These are phyloP conservation scores for Pythium aristosporum DNA, from an alignment of 352 stramenopile genomes.

Conservation along the genomic window DNA sequence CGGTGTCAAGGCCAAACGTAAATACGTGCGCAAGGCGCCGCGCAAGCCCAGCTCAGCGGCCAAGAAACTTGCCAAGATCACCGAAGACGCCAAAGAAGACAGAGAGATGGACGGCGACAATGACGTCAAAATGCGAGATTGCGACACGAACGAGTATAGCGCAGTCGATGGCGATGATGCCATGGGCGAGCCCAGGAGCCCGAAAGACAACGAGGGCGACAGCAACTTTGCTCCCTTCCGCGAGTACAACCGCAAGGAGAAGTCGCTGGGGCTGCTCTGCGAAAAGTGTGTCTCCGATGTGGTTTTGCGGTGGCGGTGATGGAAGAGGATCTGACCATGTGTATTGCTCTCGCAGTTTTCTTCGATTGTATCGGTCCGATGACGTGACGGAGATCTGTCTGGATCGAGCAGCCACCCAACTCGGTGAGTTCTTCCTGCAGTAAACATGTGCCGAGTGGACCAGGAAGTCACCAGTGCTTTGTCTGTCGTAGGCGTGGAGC, in stretches of 20 bases:
- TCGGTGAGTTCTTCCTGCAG: conserved; percentile 27
- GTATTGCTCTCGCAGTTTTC: conserved; percentile 42
- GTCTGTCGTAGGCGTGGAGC: conserved; percentile 78
- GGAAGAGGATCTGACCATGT: background rate
- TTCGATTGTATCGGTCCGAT: conserved; percentile 70
- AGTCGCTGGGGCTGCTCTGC: conserved; percentile 80
- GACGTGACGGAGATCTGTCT: conserved; percentile 77
- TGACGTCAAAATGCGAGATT: conserved; percentile 2
- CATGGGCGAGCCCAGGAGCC: conserved; percentile 17
- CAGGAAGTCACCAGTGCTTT: background rate
- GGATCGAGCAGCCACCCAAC: conserved; percentile 58
- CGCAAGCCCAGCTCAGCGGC: conserved; percentile 30
- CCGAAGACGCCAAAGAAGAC: conserved; percentile 21
- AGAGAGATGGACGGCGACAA: conserved; percentile 9
- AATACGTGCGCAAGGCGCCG: conserved; percentile 59
- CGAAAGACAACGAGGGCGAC: conserved; percentile 25
- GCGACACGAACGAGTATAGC: background rate
- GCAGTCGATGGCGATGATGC: conserved; percentile 17
- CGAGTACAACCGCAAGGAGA: conserved; percentile 89
- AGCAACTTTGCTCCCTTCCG: conserved; percentile 62
- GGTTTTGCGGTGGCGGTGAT: background rate
- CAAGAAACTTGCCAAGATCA: conserved; percentile 51
- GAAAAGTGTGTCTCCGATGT: conserved; percentile 64
- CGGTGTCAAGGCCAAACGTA: conserved; percentile 48
- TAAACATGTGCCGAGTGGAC: background rate